Conservation (phyloP, 768 basidiomycete species). For the Suillus subaureus region DNA sequence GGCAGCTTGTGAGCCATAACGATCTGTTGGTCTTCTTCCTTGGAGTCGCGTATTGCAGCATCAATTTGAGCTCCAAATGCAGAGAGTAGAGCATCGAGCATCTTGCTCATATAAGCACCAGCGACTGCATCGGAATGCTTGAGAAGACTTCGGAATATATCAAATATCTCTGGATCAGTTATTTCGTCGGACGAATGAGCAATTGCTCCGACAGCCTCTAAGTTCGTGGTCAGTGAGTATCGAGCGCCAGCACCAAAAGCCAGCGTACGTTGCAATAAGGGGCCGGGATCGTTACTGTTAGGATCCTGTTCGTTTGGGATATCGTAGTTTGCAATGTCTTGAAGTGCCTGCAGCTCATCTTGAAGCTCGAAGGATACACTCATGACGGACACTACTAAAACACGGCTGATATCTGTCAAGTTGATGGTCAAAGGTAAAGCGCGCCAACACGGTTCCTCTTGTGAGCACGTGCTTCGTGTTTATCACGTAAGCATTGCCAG, state of each 20-base stretch:
- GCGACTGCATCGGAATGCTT: constrained; percentile 70
- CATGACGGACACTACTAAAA: constrained; percentile 30
- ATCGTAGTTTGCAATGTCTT: constrained; percentile 61
- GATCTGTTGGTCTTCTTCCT: constrained; percentile 65
- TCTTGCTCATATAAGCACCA: constrained; percentile 73
- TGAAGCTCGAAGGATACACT: constrained; percentile 67
- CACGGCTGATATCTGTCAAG: constrained; percentile 10
- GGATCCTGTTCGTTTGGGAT: constrained; percentile 72
- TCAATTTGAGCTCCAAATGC: constrained; percentile 76
- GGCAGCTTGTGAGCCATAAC: constrained; percentile 66
- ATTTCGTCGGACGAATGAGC: constrained; percentile 78
- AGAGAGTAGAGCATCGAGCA: constrained; percentile 85
- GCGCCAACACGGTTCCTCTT: constrained; percentile 11
- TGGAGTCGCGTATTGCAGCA: constrained; percentile 65
- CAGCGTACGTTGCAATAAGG: constrained; percentile 59
- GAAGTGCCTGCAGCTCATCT: constrained; percentile 71
- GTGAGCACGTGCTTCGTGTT: constrained; percentile 31
- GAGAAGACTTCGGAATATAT: constrained; percentile 79
- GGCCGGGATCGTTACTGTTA: constrained; percentile 51
- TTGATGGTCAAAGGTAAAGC: constrained; percentile 11
- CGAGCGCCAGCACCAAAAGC: neutral
- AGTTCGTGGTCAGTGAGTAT: constrained; percentile 15
- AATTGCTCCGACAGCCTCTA: constrained; percentile 81
- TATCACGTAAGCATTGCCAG: constrained; percentile 14
- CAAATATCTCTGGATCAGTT: constrained; percentile 67